A percentile compares a stretch with the other conserved stretches of the same genome.
phyloP scores from a whole-genome alignment of 495 filamentous ascomycete genomes.

The Pseudoneurospora amorphoporcata region DNA sequence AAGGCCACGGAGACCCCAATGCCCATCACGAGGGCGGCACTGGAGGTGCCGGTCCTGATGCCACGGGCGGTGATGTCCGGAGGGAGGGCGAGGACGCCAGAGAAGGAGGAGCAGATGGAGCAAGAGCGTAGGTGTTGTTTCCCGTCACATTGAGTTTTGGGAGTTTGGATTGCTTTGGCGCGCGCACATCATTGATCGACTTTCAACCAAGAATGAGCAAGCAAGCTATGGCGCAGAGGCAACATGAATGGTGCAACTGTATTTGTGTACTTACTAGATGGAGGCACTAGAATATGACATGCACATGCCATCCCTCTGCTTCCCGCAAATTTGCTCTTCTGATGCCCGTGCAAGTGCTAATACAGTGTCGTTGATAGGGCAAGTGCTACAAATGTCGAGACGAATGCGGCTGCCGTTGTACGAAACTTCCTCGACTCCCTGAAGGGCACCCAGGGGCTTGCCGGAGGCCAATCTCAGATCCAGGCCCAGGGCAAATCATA shows the following conservation, averaged over 20 bases:
- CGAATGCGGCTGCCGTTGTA: slow-evolving; percentile 56
- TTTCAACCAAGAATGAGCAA: not conserved
- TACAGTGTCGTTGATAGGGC: slow-evolving; percentile 22
- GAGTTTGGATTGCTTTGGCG: slow-evolving; percentile 9
- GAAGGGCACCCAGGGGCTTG: slow-evolving; percentile 41
- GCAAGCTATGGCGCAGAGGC: slow-evolving; percentile 8
- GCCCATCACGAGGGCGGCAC: slow-evolving; percentile 50
- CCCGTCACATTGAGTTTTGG: slow-evolving; percentile 17
- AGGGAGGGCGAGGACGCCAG: slow-evolving; percentile 80
- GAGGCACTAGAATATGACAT: slow-evolving; percentile 9
- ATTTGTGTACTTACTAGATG: slow-evolving; percentile 20
- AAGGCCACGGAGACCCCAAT: slow-evolving; percentile 49
- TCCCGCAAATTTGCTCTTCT: not conserved
- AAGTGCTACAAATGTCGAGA: slow-evolving; percentile 18
- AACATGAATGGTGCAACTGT: not conserved
- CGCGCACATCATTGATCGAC: not conserved
- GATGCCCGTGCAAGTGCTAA: slow-evolving; percentile 21
- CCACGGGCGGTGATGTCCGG: slow-evolving; percentile 80
- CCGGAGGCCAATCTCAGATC: slow-evolving; percentile 21
- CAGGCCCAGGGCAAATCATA: slow-evolving; percentile 48
- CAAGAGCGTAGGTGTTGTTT: slow-evolving; percentile 91
- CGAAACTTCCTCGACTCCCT: slow-evolving; percentile 85
- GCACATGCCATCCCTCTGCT: slow-evolving; percentile 4
- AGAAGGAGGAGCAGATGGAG: slow-evolving; percentile 91
- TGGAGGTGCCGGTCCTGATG: slow-evolving; percentile 74